These are phyloP conservation scores for Aspergillus funiculosus DNA, from an alignment of 495 filamentous ascomycete species.

Conservation along the genomic window DNA sequence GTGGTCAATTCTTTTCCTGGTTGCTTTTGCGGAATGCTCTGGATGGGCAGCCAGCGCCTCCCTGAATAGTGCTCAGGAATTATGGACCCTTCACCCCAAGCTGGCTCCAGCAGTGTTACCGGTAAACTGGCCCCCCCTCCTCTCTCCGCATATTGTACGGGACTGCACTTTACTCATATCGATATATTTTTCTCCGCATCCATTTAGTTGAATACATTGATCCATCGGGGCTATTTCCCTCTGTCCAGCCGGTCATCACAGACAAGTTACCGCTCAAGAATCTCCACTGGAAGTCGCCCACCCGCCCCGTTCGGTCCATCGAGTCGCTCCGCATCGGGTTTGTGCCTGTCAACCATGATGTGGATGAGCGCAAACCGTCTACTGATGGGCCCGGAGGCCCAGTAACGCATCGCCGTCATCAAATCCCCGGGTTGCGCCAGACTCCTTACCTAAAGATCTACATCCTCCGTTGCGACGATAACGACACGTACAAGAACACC, in stretches of 20 bases:
- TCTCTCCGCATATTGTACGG: not conserved
- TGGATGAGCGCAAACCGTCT: conserved; percentile 31
- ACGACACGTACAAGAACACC: conserved; percentile 80
- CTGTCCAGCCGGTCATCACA: conserved; percentile 69
- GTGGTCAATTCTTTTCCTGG: not conserved
- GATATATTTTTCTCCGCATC: not conserved
- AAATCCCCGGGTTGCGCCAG: conserved; percentile 88
- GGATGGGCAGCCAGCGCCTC: conserved; percentile 20
- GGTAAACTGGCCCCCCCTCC: conserved; percentile 26
- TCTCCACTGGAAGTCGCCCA: conserved; percentile 93
- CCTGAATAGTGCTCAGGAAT: conserved; percentile 33
- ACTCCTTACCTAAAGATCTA: conserved; percentile 93
- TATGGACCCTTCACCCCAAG: conserved; percentile 44
- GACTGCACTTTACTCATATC: conserved; percentile 7
- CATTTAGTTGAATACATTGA: conserved; percentile 67
- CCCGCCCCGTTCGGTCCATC: conserved; percentile 84
- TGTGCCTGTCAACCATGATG: conserved; percentile 47
- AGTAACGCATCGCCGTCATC: conserved; percentile 69
- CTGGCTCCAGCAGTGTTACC: conserved; percentile 47
- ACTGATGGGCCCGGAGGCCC: conserved; percentile 28
- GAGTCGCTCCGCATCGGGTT: conserved; percentile 86
- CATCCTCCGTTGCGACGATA: conserved; percentile 86
- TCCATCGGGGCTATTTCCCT: conserved; percentile 76
- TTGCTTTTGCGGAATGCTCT: conserved; percentile 29
- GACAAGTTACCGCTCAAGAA: conserved; percentile 82